These are phyloP conservation scores for Solanum aculeatissimum DNA, from an alignment of 305 asterid genomes.

Conservation along the genomic window DNA sequence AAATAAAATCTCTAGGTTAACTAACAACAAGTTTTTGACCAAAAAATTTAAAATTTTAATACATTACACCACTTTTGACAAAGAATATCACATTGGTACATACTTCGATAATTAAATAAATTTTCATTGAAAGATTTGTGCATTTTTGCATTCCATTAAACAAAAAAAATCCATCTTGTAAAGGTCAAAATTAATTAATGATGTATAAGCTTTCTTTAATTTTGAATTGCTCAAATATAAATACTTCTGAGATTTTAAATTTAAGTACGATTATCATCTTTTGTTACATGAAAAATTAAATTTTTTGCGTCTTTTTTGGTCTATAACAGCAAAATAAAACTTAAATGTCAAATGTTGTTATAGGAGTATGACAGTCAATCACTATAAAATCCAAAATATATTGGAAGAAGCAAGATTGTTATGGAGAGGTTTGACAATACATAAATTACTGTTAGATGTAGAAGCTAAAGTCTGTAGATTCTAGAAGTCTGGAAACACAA, in stretches of 20 bases:
- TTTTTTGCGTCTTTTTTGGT: not conserved
- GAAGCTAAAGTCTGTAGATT: not conserved
- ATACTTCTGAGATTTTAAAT: not conserved
- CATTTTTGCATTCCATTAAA: not conserved
- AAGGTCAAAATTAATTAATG: not conserved
- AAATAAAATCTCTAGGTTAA: no score
- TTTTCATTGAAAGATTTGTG: no score
- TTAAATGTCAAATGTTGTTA: not conserved
- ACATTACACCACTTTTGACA: no score
- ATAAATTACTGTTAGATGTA: not conserved
- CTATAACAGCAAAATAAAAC: not conserved
- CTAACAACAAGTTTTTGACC: no score
- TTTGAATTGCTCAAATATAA: not conserved
- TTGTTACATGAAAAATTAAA: not conserved
- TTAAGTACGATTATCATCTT: not conserved
- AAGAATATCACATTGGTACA: no score
- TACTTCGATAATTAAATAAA: no score
- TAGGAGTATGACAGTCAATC: not conserved
- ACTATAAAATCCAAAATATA: no score
- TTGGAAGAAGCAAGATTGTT: no score
- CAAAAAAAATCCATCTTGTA: not conserved
- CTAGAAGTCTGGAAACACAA: not conserved
- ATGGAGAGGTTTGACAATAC: not conserved
- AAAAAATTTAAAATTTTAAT: no score
- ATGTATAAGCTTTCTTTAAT: not conserved